Conservation (phyloP, 352 stramenopile genomes). For the Globisporangium abappressorium region DNA sequence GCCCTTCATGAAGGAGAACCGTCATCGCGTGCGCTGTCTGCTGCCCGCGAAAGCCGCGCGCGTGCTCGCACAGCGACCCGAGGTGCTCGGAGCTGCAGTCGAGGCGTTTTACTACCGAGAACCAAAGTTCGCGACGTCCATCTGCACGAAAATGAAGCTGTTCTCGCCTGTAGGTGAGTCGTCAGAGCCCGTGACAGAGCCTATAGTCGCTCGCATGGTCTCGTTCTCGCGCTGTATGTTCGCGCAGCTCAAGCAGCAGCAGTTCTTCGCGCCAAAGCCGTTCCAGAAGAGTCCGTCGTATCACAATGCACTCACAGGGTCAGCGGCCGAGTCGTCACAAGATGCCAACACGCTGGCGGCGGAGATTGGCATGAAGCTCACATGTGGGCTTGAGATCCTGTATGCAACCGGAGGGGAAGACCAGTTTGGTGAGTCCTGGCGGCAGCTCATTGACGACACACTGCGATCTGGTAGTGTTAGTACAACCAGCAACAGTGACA, state of each 20-base stretch:
- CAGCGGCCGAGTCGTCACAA: neutral
- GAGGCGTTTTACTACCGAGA: constrained; percentile 79
- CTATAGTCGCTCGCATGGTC: constrained; percentile 26
- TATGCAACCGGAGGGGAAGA: constrained; percentile 42
- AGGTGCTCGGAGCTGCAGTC: constrained; percentile 45
- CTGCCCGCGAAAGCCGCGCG: constrained; percentile 32
- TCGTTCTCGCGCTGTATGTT: constrained; percentile 82
- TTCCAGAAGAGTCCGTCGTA: constrained; percentile 32
- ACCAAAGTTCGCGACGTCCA: constrained; percentile 34
- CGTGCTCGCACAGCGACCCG: constrained; percentile 27
- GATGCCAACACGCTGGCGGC: constrained; percentile 21
- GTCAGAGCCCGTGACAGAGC: constrained; percentile 11
- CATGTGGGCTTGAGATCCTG: constrained; percentile 74
- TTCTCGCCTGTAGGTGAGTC: constrained; percentile 29
- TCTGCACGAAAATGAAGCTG: constrained; percentile 54
- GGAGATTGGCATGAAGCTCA: constrained; percentile 74
- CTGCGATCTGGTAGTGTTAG: constrained; percentile 8
- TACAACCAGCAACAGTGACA: neutral
- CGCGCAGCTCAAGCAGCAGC: constrained; percentile 77
- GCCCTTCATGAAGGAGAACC: constrained; percentile 43
- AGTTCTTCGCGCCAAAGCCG: constrained; percentile 59
- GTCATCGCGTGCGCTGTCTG: constrained; percentile 46
- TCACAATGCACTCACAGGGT: constrained; percentile 18
- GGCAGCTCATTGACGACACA: constrained; percentile 32
- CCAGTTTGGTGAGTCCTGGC: constrained; percentile 42